Evolutionary conservation across 345 rosid genomes (phyloP), one percentile per base, ranked within the genome.

Genomic region (Boechera divaricarpa): DNA sequence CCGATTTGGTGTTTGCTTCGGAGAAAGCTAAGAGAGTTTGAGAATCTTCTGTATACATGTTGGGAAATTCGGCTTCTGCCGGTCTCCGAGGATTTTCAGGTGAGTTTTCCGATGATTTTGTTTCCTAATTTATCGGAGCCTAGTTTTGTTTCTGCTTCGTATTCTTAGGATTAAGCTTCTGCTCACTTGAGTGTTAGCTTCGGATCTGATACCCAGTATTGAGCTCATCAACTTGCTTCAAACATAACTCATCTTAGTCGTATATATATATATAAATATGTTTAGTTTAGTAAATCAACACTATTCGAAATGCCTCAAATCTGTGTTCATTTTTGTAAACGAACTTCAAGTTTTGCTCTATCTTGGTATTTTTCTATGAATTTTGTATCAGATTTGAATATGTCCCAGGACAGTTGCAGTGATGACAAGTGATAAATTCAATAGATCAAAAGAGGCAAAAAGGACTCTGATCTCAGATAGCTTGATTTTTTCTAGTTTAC

Each of bases 71-170:
- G 11, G 73, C 66, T 75, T 72, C 70, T 31, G 49, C 72, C 70
- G 67, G 78, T 80, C 60, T 67, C 81, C 84, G 85, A 64, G 79
- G 63, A 36, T 61, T 82, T 53, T 77, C 91, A 53, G 93, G 96
- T 90, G 58, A 77, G 76, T 48, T 57, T 58, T 51, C 58, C 44
- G 70, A 70, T 55, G 58, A 42, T 4, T 31, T 31, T 10, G 31
- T 42, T 35, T 15, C 62, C 15, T 51, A 11, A 5, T 32, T 39
- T 51, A 4, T 56, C 42, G 10, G 18, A 62, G 21, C 10, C 41
- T 56, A 59, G 44, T n/a, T 28, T 72, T 18, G 5, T 58, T 21
- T 53, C 57, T 12, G 24, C 18, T 78, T 42, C 11, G 64, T 54
- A 5, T 12, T 5, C 4, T 62, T 49, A 21, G 10, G 44, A 1